Conservation (phyloP, 257 asterid genomes). For the Leptodermis oblonga region DNA sequence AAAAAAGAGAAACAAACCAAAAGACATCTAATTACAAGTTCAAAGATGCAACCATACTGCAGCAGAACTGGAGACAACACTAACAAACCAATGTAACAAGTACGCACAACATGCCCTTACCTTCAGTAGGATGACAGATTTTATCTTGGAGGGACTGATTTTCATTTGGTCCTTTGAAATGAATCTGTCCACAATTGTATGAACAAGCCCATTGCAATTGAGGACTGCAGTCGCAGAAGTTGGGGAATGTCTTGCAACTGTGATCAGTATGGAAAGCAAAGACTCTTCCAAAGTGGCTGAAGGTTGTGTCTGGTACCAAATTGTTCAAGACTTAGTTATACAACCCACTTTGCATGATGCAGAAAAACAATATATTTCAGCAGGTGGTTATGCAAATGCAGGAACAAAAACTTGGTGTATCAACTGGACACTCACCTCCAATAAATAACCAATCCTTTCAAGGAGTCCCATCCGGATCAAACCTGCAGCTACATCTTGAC, state of each 20-base stretch:
- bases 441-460: slow-evolving; percentile 65
- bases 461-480: slow-evolving; percentile 92
- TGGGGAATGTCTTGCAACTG: slow-evolving; percentile 91
- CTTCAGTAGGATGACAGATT: slow-evolving; percentile 65
- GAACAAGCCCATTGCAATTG: slow-evolving; percentile 66
- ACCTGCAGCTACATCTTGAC: slow-evolving; percentile 94
- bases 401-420: slow-evolving; percentile 16
- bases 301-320: slow-evolving; percentile 61
- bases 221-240: slow-evolving; percentile 74
- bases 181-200: slow-evolving; percentile 66
- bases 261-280: slow-evolving; percentile 69
- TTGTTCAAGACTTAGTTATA: slow-evolving; percentile 1
- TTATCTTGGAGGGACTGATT: slow-evolving; percentile 61
- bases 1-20: slow-evolving; percentile 3
- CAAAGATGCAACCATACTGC: neutral
- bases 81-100: slow-evolving; percentile 5
- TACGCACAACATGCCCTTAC: slow-evolving; percentile 34
- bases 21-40: neutral
- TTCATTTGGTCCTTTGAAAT: slow-evolving; percentile 46
- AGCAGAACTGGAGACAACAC: no score
- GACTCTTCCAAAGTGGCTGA: slow-evolving; percentile 66
- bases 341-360: neutral
- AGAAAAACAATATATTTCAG: neutral
- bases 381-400: slow-evolving; percentile 2
- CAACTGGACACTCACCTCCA: slow-evolving; percentile 60